Conservation (phyloP, 1,284 basidiomycete genomes). For the Vanrija sp. region DNA sequence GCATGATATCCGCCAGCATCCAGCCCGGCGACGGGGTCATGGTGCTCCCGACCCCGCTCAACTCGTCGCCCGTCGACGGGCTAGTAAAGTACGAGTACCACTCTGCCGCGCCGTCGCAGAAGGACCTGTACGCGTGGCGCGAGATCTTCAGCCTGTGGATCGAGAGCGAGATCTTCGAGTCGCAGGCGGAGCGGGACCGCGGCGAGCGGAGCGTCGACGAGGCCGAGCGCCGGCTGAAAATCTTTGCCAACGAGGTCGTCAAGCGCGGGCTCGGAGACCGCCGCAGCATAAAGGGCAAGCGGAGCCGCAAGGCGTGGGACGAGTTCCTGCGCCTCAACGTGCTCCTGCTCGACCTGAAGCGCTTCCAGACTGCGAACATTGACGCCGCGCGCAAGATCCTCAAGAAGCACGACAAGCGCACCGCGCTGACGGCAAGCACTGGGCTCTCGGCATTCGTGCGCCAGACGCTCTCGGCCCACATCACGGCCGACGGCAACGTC, state of each 20-base stretch:
- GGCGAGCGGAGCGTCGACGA: slow-evolving; percentile 73
- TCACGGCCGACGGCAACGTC: slow-evolving; percentile 37
- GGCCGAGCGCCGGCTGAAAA: slow-evolving; percentile 64
- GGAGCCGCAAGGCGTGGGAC: slow-evolving; percentile 65
- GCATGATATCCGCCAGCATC: slow-evolving; percentile 59
- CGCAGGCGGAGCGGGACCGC: slow-evolving; percentile 62
- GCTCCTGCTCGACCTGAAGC: slow-evolving; percentile 78
- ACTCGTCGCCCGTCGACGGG: slow-evolving; percentile 3
- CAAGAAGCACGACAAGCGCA: slow-evolving; percentile 90
- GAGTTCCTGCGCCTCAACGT: slow-evolving; percentile 77
- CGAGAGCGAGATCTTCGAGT: slow-evolving; percentile 84
- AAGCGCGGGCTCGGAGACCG: slow-evolving; percentile 59
- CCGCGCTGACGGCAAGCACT: slow-evolving; percentile 52
- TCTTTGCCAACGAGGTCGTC: slow-evolving; percentile 67
- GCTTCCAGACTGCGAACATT: slow-evolving; percentile 80
- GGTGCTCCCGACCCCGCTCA: slow-evolving; percentile 26
- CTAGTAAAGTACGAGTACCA: not conserved
- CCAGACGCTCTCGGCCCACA: slow-evolving; percentile 36
- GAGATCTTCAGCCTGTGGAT: slow-evolving; percentile 86
- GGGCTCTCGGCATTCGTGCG: slow-evolving; percentile 50
- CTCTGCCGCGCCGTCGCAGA: slow-evolving; percentile 18
- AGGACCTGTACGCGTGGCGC: slow-evolving; percentile 86
- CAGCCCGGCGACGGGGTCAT: slow-evolving; percentile 51
- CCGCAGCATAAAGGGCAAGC: slow-evolving; percentile 60
- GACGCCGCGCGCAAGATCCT: slow-evolving; percentile 87